Percentiles rank a stretch among this genome's conserved stretches.
These are phyloP conservation scores for Colletotrichum acutatum DNA, from an alignment of 2,329 filamentous ascomycete genomes.

Conservation along the genomic window DNA sequence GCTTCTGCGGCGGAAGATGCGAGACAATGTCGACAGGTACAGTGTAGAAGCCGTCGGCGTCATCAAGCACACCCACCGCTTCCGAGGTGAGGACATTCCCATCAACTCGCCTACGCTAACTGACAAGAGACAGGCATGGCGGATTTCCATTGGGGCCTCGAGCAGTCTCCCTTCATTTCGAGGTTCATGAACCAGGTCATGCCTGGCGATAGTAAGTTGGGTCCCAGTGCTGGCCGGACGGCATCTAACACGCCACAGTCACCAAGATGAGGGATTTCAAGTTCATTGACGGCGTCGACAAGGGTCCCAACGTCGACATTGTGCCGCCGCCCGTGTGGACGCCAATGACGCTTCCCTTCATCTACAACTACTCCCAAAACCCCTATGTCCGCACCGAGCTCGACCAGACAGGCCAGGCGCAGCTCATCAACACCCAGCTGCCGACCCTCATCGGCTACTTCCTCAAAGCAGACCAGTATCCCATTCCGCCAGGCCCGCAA, in stretches of 20 bases:
- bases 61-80: slow-evolving; percentile 85
- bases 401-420: slow-evolving; percentile 62
- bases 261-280: slow-evolving; percentile 65
- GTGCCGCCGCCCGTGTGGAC: slow-evolving; percentile 85
- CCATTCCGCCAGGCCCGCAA: slow-evolving; percentile 70
- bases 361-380: slow-evolving; percentile 87
- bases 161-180: slow-evolving; percentile 74
- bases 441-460: slow-evolving; percentile 70
- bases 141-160: slow-evolving; percentile 86
- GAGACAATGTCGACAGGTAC: slow-evolving; percentile 77
- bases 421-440: slow-evolving; percentile 67
- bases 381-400: slow-evolving; percentile 75
- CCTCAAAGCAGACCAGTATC: slow-evolving; percentile 69
- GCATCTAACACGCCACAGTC: slow-evolving; percentile 55
- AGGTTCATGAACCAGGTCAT: slow-evolving; percentile 78
- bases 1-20: slow-evolving; percentile 70
- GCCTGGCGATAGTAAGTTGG: slow-evolving; percentile 71
- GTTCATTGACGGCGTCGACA: slow-evolving; percentile 68
- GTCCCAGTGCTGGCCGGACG: slow-evolving; percentile 40
- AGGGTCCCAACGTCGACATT: slow-evolving; percentile 71
- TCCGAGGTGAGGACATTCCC: slow-evolving; percentile 67
- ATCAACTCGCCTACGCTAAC: not conserved
- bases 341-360: slow-evolving; percentile 78
- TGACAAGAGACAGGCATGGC: slow-evolving; percentile 66
- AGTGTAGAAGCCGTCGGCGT: slow-evolving; percentile 76